Conservation (phyloP, 495 filamentous ascomycete genomes). For the Aspergillus sclerotiicarbonarius region DNA sequence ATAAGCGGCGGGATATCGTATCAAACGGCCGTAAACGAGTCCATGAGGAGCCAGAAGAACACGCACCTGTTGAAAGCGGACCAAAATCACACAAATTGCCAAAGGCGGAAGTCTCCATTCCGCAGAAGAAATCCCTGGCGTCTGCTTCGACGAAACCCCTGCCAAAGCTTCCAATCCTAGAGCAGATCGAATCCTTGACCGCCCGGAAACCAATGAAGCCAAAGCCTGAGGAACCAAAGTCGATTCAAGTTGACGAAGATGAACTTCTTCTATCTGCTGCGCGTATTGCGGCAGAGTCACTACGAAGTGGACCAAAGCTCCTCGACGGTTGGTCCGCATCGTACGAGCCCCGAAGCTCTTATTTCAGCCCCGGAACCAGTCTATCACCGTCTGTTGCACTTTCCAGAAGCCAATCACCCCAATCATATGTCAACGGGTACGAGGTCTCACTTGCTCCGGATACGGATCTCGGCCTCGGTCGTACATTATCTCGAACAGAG, state of each 20-base stretch:
- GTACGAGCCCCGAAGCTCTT: slow-evolving; percentile 22
- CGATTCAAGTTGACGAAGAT: slow-evolving; percentile 41
- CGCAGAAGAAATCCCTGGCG: slow-evolving; percentile 33
- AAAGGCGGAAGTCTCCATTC: slow-evolving; percentile 10
- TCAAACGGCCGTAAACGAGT: slow-evolving; percentile 26
- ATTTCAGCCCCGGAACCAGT: slow-evolving; percentile 30
- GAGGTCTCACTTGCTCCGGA: slow-evolving; percentile 41
- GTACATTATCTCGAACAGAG: slow-evolving; percentile 42
- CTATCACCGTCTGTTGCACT: slow-evolving; percentile 21
- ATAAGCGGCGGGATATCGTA: slow-evolving; percentile 20
- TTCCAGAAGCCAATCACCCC: slow-evolving; percentile 32
- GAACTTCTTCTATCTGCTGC: slow-evolving; percentile 43
- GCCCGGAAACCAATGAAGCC: slow-evolving; percentile 24
- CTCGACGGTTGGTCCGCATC: slow-evolving; percentile 26
- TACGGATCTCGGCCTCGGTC: slow-evolving; percentile 34
- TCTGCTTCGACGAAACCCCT: slow-evolving; percentile 33
- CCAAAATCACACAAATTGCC: slow-evolving; percentile 28
- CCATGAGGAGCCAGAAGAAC: slow-evolving; percentile 20
- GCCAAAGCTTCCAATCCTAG: slow-evolving; percentile 41
- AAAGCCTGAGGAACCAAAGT: slow-evolving; percentile 20
- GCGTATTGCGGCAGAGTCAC: slow-evolving; percentile 42
- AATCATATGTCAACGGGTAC: slow-evolving; percentile 32
- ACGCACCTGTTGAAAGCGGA: slow-evolving; percentile 13
- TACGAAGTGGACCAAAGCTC: slow-evolving; percentile 37
- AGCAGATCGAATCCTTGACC: slow-evolving; percentile 29